A percentile compares a stretch with the other conserved stretches of the same genome.
phyloP scores from a whole-genome alignment of 1,284 basidiomycete genomes.

The Cryptococcus sp. region DNA sequence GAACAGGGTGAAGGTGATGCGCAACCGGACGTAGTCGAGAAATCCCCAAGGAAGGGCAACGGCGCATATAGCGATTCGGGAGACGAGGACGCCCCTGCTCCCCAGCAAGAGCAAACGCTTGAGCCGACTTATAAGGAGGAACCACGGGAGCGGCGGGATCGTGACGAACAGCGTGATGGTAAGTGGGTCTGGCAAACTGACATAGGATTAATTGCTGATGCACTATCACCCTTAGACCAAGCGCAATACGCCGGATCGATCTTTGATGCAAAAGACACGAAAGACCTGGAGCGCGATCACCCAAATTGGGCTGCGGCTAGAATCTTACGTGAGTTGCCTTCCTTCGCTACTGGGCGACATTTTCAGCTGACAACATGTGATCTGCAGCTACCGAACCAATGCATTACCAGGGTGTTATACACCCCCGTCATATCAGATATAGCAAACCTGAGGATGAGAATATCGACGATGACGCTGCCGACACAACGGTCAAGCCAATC shows the following conservation, averaged over 20 bases:
- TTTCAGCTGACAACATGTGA: too few species aligned
- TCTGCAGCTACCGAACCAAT: not conserved
- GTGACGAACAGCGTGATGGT: conserved; percentile 9
- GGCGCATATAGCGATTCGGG: not conserved
- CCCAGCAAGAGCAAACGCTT: too few species aligned
- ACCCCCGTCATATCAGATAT: not conserved
- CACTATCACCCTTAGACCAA: not conserved
- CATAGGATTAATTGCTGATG: not conserved
- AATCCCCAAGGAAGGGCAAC: not conserved
- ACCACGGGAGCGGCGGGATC: too few species aligned
- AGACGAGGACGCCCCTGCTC: not conserved
- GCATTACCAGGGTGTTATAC: not conserved
- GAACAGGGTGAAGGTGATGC: conserved; percentile 13
- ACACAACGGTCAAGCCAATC: too few species aligned
- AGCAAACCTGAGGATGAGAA: not conserved
- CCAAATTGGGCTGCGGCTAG: conserved; percentile 19
- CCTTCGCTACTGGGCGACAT: too few species aligned
- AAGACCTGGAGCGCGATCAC: conserved; percentile 14
- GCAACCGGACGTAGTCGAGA: conserved; percentile 12
- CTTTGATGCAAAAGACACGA: not conserved
- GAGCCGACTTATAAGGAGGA: too few species aligned
- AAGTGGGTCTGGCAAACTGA: not conserved
- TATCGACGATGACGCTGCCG: too few species aligned
- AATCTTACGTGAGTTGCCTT: conserved; percentile 1
- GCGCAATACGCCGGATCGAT: conserved; percentile 13